Percentiles rank a stretch among this genome's conserved stretches.
phyloP scores from a whole-genome alignment of 768 basidiomycete species.

The Suillus discolor region DNA sequence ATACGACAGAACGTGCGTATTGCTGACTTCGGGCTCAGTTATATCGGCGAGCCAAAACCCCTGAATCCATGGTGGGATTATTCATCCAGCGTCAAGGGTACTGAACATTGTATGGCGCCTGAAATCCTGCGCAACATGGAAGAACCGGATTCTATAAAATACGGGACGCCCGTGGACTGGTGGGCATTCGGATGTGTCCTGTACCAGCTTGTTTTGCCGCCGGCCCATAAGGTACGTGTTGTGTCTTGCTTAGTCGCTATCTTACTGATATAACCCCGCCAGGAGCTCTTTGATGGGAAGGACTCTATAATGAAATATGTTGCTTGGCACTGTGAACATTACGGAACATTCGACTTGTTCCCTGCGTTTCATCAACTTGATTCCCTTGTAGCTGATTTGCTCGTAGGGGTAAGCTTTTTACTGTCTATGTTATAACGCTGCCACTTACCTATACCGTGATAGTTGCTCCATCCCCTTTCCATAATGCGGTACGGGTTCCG shows the following conservation, averaged over 20 bases:
- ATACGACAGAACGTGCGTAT: slow-evolving; percentile 41
- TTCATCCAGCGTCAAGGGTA: slow-evolving; percentile 34
- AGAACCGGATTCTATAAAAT: slow-evolving; percentile 15
- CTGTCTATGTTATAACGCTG: neutral
- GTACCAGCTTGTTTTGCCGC: slow-evolving; percentile 37
- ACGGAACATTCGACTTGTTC: slow-evolving; percentile 21
- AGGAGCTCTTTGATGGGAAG: slow-evolving; percentile 36
- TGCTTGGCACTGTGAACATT: slow-evolving; percentile 16
- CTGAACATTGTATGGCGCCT: slow-evolving; percentile 42
- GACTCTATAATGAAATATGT: slow-evolving; percentile 26
- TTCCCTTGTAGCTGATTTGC: slow-evolving; percentile 24
- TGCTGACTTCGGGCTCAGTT: slow-evolving; percentile 43
- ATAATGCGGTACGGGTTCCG: neutral
- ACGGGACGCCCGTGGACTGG: slow-evolving; percentile 41
- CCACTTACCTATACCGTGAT: neutral
- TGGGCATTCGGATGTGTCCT: slow-evolving; percentile 45
- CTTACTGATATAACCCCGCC: neutral
- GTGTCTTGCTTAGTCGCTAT: neutral
- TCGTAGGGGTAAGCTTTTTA: slow-evolving; percentile 32
- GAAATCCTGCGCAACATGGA: slow-evolving; percentile 37
- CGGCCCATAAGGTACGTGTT: slow-evolving; percentile 25
- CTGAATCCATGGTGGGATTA: slow-evolving; percentile 21
- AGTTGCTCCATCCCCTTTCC: neutral
- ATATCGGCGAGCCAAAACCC: slow-evolving; percentile 16
- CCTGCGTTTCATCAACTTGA: slow-evolving; percentile 25